These are phyloP conservation scores for Nemania serpens DNA, from an alignment of 2,329 filamentous ascomycete species.

Conservation along the genomic window DNA sequence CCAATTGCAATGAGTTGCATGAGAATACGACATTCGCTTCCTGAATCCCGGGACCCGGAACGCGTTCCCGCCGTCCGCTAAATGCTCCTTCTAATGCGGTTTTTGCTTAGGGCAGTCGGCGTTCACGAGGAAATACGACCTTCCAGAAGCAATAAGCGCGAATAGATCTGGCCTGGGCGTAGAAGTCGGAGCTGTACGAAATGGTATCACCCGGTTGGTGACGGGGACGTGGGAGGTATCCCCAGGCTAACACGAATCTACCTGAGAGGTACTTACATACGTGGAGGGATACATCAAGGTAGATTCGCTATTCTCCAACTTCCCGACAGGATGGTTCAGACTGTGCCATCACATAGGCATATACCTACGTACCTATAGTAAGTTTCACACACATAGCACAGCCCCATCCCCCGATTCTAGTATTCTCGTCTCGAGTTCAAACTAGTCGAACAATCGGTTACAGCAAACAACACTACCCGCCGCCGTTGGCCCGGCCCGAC, in stretches of 20 bases:
- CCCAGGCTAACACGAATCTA: not conserved
- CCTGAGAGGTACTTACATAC: not conserved
- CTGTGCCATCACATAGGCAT: constrained; percentile 5
- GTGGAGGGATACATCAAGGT: too few species aligned
- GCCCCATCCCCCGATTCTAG: not conserved
- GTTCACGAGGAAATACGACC: constrained; percentile 19
- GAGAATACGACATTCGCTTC: constrained; percentile 11
- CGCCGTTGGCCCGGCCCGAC: constrained; percentile 3
- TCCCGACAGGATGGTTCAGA: constrained; percentile 22
- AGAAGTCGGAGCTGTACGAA: not conserved
- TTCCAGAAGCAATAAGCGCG: constrained; percentile 8
- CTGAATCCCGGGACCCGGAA: constrained; percentile 17
- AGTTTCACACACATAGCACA: not conserved
- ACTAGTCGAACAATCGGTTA: not conserved
- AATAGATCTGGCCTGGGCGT: not conserved
- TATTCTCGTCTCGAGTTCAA: not conserved
- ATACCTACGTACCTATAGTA: not conserved
- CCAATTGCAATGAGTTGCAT: constrained; percentile 1
- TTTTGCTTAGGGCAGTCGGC: not conserved
- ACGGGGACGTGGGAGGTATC: not conserved
- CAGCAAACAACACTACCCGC: not conserved
- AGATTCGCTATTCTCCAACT: too few species aligned
- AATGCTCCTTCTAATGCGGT: not conserved
- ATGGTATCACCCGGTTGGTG: constrained; percentile 5
- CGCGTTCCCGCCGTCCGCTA: constrained; percentile 11